Conservation (phyloP, 2,329 filamentous ascomycete genomes). For the Sporothrix phasma region DNA sequence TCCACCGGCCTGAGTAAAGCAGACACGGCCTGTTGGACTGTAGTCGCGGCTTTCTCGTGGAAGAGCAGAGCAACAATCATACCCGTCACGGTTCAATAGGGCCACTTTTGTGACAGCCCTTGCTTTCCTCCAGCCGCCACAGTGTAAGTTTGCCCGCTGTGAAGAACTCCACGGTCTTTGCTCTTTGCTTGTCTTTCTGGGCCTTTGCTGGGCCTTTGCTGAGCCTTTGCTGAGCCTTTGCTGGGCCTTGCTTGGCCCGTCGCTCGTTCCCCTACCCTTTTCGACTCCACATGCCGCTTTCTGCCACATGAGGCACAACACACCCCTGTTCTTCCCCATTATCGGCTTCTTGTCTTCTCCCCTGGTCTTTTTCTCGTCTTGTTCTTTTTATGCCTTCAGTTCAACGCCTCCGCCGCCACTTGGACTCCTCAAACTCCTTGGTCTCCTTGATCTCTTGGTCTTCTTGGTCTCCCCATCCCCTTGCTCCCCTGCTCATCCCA, state of each 20-base stretch:
- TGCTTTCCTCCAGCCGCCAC: too few species aligned
- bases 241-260: neutral
- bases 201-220: too few species aligned
- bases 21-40: neutral
- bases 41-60: neutral
- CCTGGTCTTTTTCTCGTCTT: neutral
- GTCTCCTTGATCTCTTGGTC: neutral
- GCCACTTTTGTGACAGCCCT: too few species aligned
- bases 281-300: neutral
- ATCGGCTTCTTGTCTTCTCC: neutral
- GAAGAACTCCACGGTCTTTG: too few species aligned
- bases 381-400: neutral
- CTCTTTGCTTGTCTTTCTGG: neutral
- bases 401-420: neutral
- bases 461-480: neutral
- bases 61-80: neutral
- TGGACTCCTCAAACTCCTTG: neutral
- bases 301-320: neutral
- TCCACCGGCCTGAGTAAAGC: neutral
- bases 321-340: neutral
- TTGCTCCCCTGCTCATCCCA: neutral
- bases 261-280: neutral
- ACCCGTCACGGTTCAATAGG: too few species aligned
- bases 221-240: neutral
- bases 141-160: too few species aligned